These are phyloP conservation scores for Sesbania bispinosa DNA, from an alignment of 306 rosid species.

Conservation along the genomic window DNA sequence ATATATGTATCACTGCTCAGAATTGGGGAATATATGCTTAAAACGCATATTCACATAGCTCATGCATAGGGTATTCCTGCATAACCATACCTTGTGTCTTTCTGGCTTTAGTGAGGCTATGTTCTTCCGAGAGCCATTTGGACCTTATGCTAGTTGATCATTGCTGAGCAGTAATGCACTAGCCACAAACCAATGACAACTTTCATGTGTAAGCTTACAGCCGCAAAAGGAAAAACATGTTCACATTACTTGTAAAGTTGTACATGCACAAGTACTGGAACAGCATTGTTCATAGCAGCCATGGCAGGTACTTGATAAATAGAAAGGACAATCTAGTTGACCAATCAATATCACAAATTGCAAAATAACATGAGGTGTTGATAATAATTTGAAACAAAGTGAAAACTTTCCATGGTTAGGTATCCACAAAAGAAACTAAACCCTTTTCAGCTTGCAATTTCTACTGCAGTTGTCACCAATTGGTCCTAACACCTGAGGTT, in stretches of 20 bases:
- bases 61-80: neutral
- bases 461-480: neutral
- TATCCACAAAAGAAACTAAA: slow-evolving; percentile 6
- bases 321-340: slow-evolving; percentile 10
- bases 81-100: slow-evolving; percentile 27
- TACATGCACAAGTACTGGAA: slow-evolving; percentile 13
- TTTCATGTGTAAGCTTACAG: slow-evolving; percentile 22
- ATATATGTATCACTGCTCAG: neutral
- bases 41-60: neutral
- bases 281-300: slow-evolving; percentile 18
- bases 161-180: slow-evolving; percentile 29
- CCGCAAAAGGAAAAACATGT: slow-evolving; percentile 19
- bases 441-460: slow-evolving; percentile 12
- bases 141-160: slow-evolving; percentile 32
- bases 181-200: slow-evolving; percentile 21
- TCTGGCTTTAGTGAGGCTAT: slow-evolving; percentile 15
- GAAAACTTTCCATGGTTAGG: neutral
- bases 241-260: slow-evolving; percentile 18
- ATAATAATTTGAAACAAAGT: neutral
- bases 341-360: neutral
- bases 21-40: slow-evolving; percentile 6
- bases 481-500: neutral
- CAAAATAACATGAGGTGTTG: neutral
- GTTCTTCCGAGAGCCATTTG: slow-evolving; percentile 28
- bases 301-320: slow-evolving; percentile 18